phyloP scores from a whole-genome alignment of 2,329 filamentous ascomycete species.

The Fusarium temperatum region DNA sequence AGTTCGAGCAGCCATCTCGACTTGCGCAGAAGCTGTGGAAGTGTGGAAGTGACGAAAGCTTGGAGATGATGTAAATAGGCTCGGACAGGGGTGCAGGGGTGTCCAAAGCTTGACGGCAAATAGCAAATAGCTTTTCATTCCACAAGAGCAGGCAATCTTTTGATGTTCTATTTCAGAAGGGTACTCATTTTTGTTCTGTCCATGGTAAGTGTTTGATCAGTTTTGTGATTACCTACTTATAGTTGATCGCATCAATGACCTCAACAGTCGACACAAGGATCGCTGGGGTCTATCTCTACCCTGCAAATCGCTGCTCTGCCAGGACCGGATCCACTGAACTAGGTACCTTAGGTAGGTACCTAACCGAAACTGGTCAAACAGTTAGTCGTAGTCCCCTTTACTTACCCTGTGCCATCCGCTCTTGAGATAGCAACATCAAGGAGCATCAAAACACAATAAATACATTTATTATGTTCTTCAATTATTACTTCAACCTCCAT shows the following conservation, averaged over 20 bases:
- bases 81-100: background rate
- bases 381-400: no score
- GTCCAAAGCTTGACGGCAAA: background rate
- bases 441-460: background rate
- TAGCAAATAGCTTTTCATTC: slow-evolving; percentile 2
- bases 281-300: slow-evolving; percentile 11
- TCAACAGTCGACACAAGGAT: slow-evolving; percentile 31
- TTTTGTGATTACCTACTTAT: background rate
- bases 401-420: background rate
- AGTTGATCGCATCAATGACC: slow-evolving; percentile 29
- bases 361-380: background rate
- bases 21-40: background rate
- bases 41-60: background rate
- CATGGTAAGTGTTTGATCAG: background rate
- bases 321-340: background rate
- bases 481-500: background rate
- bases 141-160: background rate
- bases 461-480: background rate
- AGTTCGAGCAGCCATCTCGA: slow-evolving; percentile 20
- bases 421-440: background rate
- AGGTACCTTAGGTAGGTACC: background rate
- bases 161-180: background rate
- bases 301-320: background rate
- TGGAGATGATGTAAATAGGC: background rate
- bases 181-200: background rate